phyloP scores from a whole-genome alignment of 495 filamentous ascomycete species.

The Aspergillus bertholletiae region DNA sequence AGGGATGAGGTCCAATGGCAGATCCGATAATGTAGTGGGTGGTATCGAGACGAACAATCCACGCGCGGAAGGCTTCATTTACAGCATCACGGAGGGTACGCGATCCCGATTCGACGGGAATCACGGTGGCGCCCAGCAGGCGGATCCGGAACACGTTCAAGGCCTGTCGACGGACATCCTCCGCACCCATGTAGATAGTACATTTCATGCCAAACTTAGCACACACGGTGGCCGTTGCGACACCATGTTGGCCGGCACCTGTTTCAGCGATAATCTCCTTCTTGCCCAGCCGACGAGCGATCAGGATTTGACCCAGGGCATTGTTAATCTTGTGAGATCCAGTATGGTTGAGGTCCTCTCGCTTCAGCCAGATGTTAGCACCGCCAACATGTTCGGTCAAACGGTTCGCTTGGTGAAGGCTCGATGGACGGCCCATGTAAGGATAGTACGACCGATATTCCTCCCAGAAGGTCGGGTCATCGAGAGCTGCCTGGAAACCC shows the following conservation, averaged over 20 bases:
- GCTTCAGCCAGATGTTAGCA: constrained; percentile 92
- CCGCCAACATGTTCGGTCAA: constrained; percentile 86
- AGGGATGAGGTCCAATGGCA: constrained; percentile 91
- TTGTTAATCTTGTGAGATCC: constrained; percentile 97
- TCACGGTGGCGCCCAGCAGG: constrained; percentile 86
- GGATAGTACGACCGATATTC: constrained; percentile 96
- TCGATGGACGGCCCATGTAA: constrained; percentile 93
- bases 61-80: constrained; percentile 87
- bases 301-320: constrained; percentile 81
- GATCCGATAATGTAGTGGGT: constrained; percentile 97
- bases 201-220: constrained; percentile 96
- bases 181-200: constrained; percentile 93
- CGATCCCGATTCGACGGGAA: constrained; percentile 82
- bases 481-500: constrained; percentile 82
- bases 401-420: constrained; percentile 82
- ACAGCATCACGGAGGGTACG: constrained; percentile 89
- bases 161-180: constrained; percentile 89
- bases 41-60: constrained; percentile 81
- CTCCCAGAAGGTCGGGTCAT: constrained; percentile 92
- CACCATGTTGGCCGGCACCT: constrained; percentile 92
- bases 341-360: constrained; percentile 90
- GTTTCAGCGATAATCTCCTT: constrained; percentile 94
- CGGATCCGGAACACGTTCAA: constrained; percentile 96
- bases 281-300: constrained; percentile 81
- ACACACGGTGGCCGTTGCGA: constrained; percentile 90